Base-by-base conservation (phyloP, 2,329 filamentous ascomycete species). In the Fusarium equiseti region DNA sequence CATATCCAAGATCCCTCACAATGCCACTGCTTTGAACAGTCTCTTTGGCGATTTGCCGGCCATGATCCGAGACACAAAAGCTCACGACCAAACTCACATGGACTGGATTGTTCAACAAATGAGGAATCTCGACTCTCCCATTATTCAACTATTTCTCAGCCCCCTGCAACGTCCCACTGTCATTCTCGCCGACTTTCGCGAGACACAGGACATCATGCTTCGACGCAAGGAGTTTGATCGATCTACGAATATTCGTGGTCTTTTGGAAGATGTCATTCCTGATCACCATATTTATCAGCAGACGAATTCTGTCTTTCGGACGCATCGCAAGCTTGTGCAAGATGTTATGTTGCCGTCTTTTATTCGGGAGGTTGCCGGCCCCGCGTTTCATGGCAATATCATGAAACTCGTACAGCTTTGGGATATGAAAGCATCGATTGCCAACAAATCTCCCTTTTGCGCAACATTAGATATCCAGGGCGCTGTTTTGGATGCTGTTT, bases 161-260 rank as follows among this genome's bases (percentile, higher is more conserved):
- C 49, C 31, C 0, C 1, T 51, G 5, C 11, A 26, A 1, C 32
- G 22, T 16, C 22, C 49, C 1, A 8, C 8, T 2, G 31, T 51
- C 12, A 26, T 51, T 31, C 8, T 51, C 15, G 49, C 31, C 16
- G 49, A 51, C 31, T 51, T 51, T 38, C 31, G 31, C 12, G 16
- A 51, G 15, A 51, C 49, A 4, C 22, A 51, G 13, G 49, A 51
- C 35, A 51, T 51, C 15, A 12, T 12, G 31, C 31, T 51, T 2
- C 31, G 49, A 3, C 22, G 6, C 3, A 51, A 38, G 18, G 49
- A 12, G 7, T 27, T 51, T 5, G 49, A 38, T 27, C 22, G 22
- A 16, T 12, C 22, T 5, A 26, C 31, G 8, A 27, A 51, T 4
- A 11, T 8, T 3, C 31, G 31, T 4, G 31, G 6, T 38, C 49